A percentile compares a stretch with the other conserved stretches of the same genome.
phyloP scores from a whole-genome alignment of 1,139 yeast species.

The Suhomyces maxii region DNA sequence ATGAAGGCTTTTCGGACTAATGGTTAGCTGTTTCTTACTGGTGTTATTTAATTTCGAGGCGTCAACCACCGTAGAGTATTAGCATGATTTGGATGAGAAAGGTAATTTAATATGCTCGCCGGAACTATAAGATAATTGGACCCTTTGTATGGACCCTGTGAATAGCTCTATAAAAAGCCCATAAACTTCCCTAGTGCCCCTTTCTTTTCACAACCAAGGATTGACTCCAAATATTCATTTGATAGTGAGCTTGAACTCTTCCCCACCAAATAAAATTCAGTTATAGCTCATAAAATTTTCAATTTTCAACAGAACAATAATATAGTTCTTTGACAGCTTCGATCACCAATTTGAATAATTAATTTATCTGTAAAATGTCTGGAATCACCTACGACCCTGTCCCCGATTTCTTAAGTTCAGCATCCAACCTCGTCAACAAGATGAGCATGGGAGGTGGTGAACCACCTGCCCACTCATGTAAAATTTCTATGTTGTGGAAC shows the following conservation, averaged over 20 bases:
- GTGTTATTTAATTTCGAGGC: not conserved
- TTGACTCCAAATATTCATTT: too few species aligned
- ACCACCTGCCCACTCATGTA: constrained; percentile 23
- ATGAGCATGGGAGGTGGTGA: constrained; percentile 16
- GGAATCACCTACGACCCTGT: constrained; percentile 6
- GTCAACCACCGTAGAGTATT: not conserved
- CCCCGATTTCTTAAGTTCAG: constrained; percentile 1
- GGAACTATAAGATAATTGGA: not conserved
- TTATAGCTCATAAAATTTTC: too few species aligned
- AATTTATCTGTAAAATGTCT: not conserved
- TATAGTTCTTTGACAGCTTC: too few species aligned
- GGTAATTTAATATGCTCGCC: not conserved
- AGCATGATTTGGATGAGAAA: not conserved
- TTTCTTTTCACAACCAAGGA: too few species aligned
- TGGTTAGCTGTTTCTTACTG: too few species aligned
- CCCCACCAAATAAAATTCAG: too few species aligned
- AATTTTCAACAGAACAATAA: too few species aligned
- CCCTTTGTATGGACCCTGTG: not conserved
- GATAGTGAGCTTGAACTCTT: too few species aligned
- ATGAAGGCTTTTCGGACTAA: too few species aligned
- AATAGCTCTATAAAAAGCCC: too few species aligned
- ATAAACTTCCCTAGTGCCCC: too few species aligned
- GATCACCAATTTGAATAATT: not conserved
- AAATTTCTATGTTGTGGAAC: constrained; percentile 44
- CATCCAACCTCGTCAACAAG: constrained; percentile 3